Evolutionary conservation across 129 eudicot species (phyloP).

Genomic region (Erigeron canadensis): DNA sequence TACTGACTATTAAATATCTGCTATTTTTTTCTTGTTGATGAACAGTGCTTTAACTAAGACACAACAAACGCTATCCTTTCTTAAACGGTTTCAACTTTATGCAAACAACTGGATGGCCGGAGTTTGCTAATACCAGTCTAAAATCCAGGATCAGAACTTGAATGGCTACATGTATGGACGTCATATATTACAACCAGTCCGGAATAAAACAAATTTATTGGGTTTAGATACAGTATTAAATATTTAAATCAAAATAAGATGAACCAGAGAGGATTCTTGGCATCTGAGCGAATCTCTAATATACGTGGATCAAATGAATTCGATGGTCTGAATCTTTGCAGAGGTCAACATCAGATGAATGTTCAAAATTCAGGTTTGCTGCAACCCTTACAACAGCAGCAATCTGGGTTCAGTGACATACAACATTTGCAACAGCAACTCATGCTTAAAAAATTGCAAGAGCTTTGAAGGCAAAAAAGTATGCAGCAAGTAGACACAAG

Average conservation of each 20-base stretch:
- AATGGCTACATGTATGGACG: constrained; percentile 61
- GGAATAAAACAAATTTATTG: constrained; percentile 57
- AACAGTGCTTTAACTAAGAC: constrained; percentile 65
- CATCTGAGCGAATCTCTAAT: constrained; percentile 36
- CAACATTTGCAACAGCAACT: constrained; percentile 78
- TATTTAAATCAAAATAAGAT: constrained; percentile 48
- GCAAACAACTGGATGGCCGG: constrained; percentile 56
- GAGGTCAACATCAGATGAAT: constrained; percentile 71
- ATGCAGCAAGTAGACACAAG: constrained; percentile 60
- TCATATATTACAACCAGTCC: constrained; percentile 48
- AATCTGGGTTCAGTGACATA: constrained; percentile 57
- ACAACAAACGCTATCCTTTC: constrained; percentile 39
- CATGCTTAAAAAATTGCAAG: constrained; percentile 77
- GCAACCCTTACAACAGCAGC: constrained; percentile 64
- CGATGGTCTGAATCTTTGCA: constrained; percentile 71
- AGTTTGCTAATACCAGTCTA: constrained; percentile 43
- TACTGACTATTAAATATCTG: not conserved
- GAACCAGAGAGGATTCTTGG: constrained; percentile 45
- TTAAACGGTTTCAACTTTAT: constrained; percentile 50
- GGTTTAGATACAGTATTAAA: constrained; percentile 61
- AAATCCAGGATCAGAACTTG: constrained; percentile 45
- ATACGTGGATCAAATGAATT: constrained; percentile 41
- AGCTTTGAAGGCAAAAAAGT: constrained; percentile 76
- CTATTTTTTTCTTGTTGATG: constrained; percentile 2
- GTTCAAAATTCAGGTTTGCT: constrained; percentile 55